phyloP scores from a whole-genome alignment of 225 moss, liverwort and hornwort species.

The Pseudoscleropodium purum region DNA sequence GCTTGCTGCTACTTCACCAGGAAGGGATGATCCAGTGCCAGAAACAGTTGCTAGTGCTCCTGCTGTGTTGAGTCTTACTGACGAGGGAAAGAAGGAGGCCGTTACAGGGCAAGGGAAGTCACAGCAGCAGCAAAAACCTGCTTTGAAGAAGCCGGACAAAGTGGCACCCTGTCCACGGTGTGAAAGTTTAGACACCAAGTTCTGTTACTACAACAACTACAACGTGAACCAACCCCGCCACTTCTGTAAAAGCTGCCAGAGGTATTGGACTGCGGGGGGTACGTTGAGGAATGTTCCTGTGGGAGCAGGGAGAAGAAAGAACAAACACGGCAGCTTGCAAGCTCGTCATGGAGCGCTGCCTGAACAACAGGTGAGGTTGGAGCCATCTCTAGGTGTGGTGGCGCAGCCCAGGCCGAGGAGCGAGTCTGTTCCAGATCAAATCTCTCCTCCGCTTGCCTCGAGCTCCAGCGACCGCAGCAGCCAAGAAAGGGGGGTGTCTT shows the following conservation, averaged over 20 bases:
- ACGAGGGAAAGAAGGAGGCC: not conserved
- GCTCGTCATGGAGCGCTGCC: slow-evolving; percentile 8
- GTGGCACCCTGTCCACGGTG: slow-evolving; percentile 27
- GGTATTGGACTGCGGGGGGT: slow-evolving; percentile 40
- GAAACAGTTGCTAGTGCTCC: not conserved
- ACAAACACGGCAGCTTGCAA: slow-evolving; percentile 24
- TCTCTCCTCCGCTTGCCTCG: not conserved
- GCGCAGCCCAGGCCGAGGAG: not conserved
- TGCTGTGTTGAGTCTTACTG: not conserved
- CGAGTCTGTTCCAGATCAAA: not conserved
- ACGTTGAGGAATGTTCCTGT: slow-evolving; percentile 33
- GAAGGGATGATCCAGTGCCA: not conserved
- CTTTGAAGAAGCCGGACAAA: slow-evolving; percentile 27
- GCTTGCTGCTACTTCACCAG: not conserved
- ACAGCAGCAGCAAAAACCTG: slow-evolving; percentile 8
- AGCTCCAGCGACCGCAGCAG: slow-evolving; percentile 1
- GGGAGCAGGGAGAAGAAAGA: slow-evolving; percentile 34
- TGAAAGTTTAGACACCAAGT: slow-evolving; percentile 34
- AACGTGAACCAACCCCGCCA: slow-evolving; percentile 38
- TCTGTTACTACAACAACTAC: slow-evolving; percentile 43
- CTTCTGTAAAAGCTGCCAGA: slow-evolving; percentile 35
- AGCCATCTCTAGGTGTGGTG: not conserved
- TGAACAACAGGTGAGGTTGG: slow-evolving; percentile 7
- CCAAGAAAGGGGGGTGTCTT: not conserved
- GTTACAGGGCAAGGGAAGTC: not conserved